These are phyloP conservation scores for Stevia rebaudiana DNA, from an alignment of 140 eudicot species.

Conservation along the genomic window DNA sequence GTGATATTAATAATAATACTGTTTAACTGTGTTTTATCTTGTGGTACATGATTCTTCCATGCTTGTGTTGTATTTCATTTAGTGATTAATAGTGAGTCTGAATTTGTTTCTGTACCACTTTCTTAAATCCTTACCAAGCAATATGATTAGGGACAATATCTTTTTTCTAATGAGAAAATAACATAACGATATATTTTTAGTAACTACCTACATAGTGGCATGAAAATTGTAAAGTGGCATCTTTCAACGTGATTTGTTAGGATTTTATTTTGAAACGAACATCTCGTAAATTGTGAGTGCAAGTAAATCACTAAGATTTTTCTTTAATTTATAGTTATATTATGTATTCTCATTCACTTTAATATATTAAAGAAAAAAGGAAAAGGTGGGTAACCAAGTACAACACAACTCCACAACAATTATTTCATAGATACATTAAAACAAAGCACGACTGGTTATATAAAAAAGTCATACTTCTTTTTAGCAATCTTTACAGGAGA, in stretches of 20 bases:
- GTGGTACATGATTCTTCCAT: neutral
- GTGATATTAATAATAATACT: neutral
- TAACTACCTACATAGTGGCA: no score
- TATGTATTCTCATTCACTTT: neutral
- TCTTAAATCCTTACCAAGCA: no score
- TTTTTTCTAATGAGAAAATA: neutral
- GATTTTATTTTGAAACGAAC: no score
- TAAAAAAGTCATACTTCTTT: no score
- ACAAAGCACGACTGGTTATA: neutral
- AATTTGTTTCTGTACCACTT: no score
- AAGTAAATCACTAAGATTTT: no score
- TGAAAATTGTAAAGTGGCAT: no score
- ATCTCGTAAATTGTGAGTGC: no score
- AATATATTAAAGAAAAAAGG: neutral
- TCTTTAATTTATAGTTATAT: no score
- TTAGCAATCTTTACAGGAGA: no score
- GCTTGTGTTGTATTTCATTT: constrained; percentile 4
- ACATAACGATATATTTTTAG: no score
- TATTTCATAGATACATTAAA: neutral
- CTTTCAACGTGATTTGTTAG: no score
- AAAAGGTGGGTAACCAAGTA: neutral
- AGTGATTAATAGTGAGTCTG: neutral
- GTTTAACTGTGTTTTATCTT: neutral
- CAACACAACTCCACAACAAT: neutral
- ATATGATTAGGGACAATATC: neutral